These are phyloP conservation scores for Trametes meyenii DNA, from an alignment of 768 basidiomycete species.

Conservation along the genomic window DNA sequence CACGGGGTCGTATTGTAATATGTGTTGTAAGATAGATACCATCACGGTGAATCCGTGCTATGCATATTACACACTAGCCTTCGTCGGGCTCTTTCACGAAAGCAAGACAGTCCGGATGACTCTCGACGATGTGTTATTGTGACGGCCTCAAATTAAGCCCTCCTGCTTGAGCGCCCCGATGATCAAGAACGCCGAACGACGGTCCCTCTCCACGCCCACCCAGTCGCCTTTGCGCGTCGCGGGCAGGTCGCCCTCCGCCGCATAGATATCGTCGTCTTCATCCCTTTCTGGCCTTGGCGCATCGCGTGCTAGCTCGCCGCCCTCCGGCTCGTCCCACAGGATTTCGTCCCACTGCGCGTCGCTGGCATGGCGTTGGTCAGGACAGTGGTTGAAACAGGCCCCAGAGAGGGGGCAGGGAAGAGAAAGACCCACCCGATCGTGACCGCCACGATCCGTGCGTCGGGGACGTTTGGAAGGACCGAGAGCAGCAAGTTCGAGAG, in stretches of 20 bases:
- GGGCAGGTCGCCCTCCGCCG: slow-evolving; percentile 55
- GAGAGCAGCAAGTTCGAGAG: slow-evolving; percentile 76
- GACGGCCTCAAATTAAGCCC: slow-evolving; percentile 52
- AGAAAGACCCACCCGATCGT: slow-evolving; percentile 30
- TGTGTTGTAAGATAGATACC: not conserved
- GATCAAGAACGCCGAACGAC: slow-evolving; percentile 77
- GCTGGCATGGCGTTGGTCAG: slow-evolving; percentile 46
- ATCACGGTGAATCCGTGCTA: not conserved
- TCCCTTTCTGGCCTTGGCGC: slow-evolving; percentile 22
- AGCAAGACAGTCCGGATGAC: no score
- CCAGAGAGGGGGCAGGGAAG: no score
- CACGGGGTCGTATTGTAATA: not conserved
- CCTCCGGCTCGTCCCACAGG: slow-evolving; percentile 68
- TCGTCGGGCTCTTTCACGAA: no score
- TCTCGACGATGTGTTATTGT: not conserved
- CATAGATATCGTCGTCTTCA: slow-evolving; percentile 58
- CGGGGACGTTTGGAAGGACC: slow-evolving; percentile 70
- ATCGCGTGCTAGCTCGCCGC: slow-evolving; percentile 46
- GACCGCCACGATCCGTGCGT: slow-evolving; percentile 76
- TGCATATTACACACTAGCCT: no score
- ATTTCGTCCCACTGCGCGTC: slow-evolving; percentile 83
- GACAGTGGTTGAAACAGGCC: no score
- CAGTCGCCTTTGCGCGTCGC: slow-evolving; percentile 64
- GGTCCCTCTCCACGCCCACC: slow-evolving; percentile 77
- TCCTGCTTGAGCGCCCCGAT: slow-evolving; percentile 77